Evolutionary conservation across 768 basidiomycete genomes (phyloP).

Genomic region (Lanmaoa pseudosensibilis): DNA sequence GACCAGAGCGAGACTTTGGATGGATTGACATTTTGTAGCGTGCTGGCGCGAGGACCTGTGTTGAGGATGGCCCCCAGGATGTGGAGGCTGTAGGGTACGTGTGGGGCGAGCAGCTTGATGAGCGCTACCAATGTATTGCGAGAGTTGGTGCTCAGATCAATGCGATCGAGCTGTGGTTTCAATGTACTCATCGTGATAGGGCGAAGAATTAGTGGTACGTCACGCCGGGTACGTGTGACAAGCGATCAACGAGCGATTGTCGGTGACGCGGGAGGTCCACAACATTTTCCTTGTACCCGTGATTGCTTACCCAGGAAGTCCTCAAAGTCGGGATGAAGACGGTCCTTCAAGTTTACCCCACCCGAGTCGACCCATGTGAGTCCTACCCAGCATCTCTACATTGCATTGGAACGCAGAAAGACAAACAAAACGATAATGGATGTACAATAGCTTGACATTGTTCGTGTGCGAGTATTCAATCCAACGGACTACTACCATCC

Average conservation of each 20-base stretch:
- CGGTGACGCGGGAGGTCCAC: no score
- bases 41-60: conserved; percentile 10
- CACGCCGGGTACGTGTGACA: no score
- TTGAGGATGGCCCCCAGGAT: conserved; percentile 24
- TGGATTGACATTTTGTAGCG: conserved; percentile 12
- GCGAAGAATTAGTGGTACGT: no score
- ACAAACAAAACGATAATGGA: no score
- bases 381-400: neutral
- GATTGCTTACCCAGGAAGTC: neutral
- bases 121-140: conserved; percentile 5
- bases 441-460: no score
- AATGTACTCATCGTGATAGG: neutral
- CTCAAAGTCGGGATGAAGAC: neutral
- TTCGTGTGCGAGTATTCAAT: neutral
- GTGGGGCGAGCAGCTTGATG: conserved; percentile 13
- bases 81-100: conserved; percentile 12
- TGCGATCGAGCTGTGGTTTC: conserved; percentile 3
- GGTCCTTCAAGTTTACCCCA: neutral
- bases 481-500: no score
- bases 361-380: no score
- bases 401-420: neutral
- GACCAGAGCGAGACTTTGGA: conserved; percentile 23
- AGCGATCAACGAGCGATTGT: no score
- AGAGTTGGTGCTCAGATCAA: conserved; percentile 10
- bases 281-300: no score